Conservation (phyloP, 768 basidiomycete species). For the Piloderma croceum region DNA sequence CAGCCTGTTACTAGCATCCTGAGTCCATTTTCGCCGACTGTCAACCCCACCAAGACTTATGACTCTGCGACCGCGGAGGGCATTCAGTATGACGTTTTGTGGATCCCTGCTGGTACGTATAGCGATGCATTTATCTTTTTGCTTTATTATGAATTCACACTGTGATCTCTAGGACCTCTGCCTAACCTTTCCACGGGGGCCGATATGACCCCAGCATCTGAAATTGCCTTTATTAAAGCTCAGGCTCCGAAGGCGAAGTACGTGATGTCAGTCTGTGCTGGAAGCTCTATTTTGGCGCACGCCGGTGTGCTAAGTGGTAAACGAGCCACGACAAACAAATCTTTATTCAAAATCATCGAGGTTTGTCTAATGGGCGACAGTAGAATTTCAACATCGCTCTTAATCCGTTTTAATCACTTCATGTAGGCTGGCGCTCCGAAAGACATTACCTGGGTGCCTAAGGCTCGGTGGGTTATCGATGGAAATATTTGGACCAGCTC, state of each 20-base stretch:
- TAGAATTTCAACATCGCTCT: too few relatives aligned
- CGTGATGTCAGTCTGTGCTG: constrained; percentile 31
- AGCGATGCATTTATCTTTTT: not conserved
- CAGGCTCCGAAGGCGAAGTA: constrained; percentile 27
- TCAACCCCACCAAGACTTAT: too few relatives aligned
- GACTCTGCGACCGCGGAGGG: constrained; percentile 17
- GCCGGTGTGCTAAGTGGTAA: constrained; percentile 29
- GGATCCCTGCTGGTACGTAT: constrained; percentile 7
- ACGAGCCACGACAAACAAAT: constrained; percentile 35
- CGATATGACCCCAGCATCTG: too few relatives aligned
- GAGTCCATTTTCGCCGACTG: too few relatives aligned
- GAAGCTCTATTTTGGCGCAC: constrained; percentile 28
- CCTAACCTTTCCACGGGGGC: too few relatives aligned
- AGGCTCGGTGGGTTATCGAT: constrained; percentile 35
- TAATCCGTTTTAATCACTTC: not conserved
- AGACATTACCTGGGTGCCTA: constrained; percentile 30
- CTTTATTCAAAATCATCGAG: constrained; percentile 19
- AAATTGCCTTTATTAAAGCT: constrained; percentile 24
- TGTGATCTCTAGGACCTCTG: too few relatives aligned
- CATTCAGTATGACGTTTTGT: constrained; percentile 23
- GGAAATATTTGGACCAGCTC: constrained; percentile 36
- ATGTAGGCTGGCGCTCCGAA: constrained; percentile 19
- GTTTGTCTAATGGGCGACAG: constrained; percentile 11
- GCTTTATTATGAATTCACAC: too few relatives aligned
- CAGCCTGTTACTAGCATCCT: too few relatives aligned